Base-by-base conservation (phyloP, 805 yeast genomes). In the Pichia paraexigua region DNA sequence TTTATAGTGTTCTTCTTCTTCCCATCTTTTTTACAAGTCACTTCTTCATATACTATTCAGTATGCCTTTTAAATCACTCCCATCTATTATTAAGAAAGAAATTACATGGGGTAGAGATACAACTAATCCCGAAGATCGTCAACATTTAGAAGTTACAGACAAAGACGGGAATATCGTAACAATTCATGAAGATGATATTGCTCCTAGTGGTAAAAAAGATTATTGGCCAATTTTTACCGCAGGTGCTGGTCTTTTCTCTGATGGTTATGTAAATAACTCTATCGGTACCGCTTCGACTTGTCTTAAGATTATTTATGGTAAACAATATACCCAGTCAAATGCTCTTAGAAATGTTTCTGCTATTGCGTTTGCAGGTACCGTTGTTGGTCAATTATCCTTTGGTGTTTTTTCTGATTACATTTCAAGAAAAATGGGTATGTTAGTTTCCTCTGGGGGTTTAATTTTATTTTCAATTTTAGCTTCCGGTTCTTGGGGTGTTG, bases 201-300 rank as follows among this genome's bases (percentile, higher is more conserved):
- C 57, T 5, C 63, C 65, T 11, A 27, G 53, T 15, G 66, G 57
- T 22, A 49, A 57, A 17, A 64, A 56, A 35, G 55, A 63, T 8
- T 62, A 69, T 57, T 78, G 89, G 85, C 82, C 94, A 7, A 81
- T 87, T 47, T 73, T 85, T 56, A 83, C 88, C 13, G 83, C 96
- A 1, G 97, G 97, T 56, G 94, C 96, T 0, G 97, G 97, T 50
- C 74, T 91, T 45, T 90, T 91, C 69, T 84, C 95, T 39, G 98
- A 92, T 69, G 97, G 97, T 49, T 91, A 90, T 65, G 85, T 88
- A 54, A 90, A 90, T 66, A 88, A 87, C 69, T 82, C 94, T 49
- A 85, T 88, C 52, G 78, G 87, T 53, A 77, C 94, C 11, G 95
- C 85, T 18, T 75, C 83, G 37, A 80, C 91, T 18, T 82, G 91